Base-by-base conservation (phyloP, 495 filamentous ascomycete genomes). In the Melanomma pulvis-pyrius region DNA sequence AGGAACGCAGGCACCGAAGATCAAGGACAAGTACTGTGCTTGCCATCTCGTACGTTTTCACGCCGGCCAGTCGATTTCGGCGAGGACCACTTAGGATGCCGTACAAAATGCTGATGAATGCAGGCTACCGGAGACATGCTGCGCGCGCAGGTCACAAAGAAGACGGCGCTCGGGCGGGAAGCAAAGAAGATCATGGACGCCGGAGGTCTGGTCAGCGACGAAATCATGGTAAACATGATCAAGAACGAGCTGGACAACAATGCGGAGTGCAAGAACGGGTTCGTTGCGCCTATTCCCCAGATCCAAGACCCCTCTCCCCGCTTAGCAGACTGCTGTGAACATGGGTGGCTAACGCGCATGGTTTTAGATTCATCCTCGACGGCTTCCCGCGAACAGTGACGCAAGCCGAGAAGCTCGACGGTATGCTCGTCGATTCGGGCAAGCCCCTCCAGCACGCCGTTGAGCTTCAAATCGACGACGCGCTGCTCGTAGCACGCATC, bases 101-200 rank as follows among this genome's bases (percentile, higher is more conserved):
- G 28, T 19, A 66, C 53, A 54, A 29, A 22, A 61, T 69, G 47
- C 74, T 63, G 41, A 60, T 22, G 21, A 29, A 17, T 56, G 39
- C 68, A 98, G 93, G 94, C 96, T 63, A 99, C 94, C 58, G 94
- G 94, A 75, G 94, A 99, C 79, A 99, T 99, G 94, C 87, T 99
- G 75, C 91, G 94, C 63, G 94, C 92, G 68, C 94, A 99, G 79
- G 96, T 99, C 77, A 90, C 94, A 65, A 96, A 96, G 84, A 97
- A 97, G 86, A 99, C 96, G 50, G 79, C 90, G 22, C 86, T 99
- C 67, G 94, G 94, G 63, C 87, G 89, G 77, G 92, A 97, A 82
- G 94, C 94, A 63, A 99, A 99, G 89, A 99, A 99, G 88, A 99
- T 99, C 79, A 99, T 99, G 94, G 93, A 99, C 73, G 88, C 92